A percentile compares a stretch with the other conserved stretches of the same genome.
phyloP scores from a whole-genome alignment of 2,329 filamentous ascomycete species.

The Colletotrichum phormii region DNA sequence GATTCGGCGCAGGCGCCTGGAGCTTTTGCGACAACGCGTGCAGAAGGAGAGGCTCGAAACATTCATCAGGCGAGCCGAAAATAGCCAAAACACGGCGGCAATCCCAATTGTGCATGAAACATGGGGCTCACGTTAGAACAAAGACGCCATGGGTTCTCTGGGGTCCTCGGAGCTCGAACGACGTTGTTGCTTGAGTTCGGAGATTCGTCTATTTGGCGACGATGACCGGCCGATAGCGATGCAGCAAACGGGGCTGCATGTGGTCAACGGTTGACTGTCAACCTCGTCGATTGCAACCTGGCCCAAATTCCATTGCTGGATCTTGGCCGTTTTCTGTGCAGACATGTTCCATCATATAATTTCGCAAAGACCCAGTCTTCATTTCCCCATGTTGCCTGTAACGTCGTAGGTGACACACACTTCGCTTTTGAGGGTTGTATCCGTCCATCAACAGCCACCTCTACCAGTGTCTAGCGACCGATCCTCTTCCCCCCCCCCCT shows the following conservation, averaged over 20 bases:
- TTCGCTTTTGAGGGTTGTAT: not conserved
- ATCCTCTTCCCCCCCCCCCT: not conserved
- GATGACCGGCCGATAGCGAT: not conserved
- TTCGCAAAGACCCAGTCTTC: constrained; percentile 12
- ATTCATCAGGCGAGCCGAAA: constrained; percentile 1
- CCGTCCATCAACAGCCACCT: not conserved
- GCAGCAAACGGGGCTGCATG: not conserved
- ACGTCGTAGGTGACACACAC: not conserved
- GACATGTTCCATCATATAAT: not conserved
- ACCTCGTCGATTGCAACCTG: not conserved
- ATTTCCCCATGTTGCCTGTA: constrained; percentile 19
- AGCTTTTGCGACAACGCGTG: not conserved
- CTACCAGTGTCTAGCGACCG: not conserved
- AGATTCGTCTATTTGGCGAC: constrained; percentile 29
- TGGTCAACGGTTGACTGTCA: not conserved
- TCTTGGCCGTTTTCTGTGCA: not conserved
- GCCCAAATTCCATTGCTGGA: not conserved
- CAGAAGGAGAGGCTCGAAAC: not conserved
- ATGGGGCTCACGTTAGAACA: constrained; percentile 21
- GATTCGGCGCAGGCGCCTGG: too few species aligned
- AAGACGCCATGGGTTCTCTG: constrained; percentile 14
- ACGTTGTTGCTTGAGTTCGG: constrained; percentile 12
- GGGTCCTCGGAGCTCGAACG: constrained; percentile 27
- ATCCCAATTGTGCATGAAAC: constrained; percentile 19
- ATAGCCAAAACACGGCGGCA: constrained; percentile 15